Evolutionary conservation across 1,284 basidiomycete species (phyloP), one percentile per base, ranked within the genome.

Genomic region (Amylostereum areolatum): DNA sequence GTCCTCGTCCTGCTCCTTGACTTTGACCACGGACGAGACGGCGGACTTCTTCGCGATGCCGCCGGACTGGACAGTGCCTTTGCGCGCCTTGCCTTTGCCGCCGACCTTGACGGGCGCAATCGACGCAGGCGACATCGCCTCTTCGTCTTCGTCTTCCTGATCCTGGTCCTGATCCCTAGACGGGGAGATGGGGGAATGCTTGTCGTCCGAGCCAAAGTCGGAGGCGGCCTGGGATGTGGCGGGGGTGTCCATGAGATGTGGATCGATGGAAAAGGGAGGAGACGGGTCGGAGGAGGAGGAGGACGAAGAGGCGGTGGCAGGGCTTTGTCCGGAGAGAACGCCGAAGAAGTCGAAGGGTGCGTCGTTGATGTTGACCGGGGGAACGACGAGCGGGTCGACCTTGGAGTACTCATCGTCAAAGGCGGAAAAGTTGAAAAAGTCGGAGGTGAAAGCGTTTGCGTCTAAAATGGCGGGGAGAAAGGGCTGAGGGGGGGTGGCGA

Each of bases 21-120:
- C 64, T 54, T 65, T 53, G 55, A 57, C 57, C 58, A 62, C 54
- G 59, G 62, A 55, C 57, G 61, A 59, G 75, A 74, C 54, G 71
- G 75, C 56, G 0, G 67, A 52, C 59, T 82, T 83, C 67, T 85
- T 88, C 45, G 74, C 68, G 51, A 87, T 67, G n/a, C 87, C 87
- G 5, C 87, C 88, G 1, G 80, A 78, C 43, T 80, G 76, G 39
- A 89, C 81, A 3, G 85, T 85, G 43, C 85, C 84, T 60, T 81
- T 83, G 45, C 85, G 72, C 44, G 73, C 72, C 62, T 80, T 81
- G 48, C 81, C 80, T 54, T 80, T 77, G 4, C 81, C 82, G 43
- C 76, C 81, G 48, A 73, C 73, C 58, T 81, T 78, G 62, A 74
- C 69, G 48, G 77, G 74, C 5, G 73, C 27, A 8, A 51, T 29